Evolutionary conservation across 805 yeast genomes (phyloP).

Genomic region (Cyberlindnera sargentensis): DNA sequence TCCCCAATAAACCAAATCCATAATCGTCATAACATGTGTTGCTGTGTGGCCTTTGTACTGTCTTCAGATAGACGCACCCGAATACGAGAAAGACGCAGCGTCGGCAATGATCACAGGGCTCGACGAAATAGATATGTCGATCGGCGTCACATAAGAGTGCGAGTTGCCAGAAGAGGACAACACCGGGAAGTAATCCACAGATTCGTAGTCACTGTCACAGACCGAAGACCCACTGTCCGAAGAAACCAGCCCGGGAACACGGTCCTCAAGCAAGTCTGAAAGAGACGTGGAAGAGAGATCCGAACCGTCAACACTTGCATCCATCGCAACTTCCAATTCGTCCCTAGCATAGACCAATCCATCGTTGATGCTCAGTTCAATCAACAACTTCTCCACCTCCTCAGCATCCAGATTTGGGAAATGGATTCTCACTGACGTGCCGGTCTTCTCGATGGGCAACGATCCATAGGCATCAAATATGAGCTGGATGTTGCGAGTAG

Average conservation of each 20-base stretch:
- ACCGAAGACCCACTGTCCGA: slow-evolving; percentile 3
- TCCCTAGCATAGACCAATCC: slow-evolving; percentile 45
- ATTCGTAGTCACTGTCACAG: slow-evolving; percentile 4
- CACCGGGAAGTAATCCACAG: slow-evolving; percentile 10
- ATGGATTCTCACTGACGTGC: slow-evolving; percentile 43
- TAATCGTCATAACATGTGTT: too few species aligned
- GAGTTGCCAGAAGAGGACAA: slow-evolving; percentile 8
- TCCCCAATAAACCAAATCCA: too few species aligned
- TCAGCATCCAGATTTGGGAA: slow-evolving; percentile 65
- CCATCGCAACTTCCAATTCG: slow-evolving; percentile 5
- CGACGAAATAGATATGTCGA: slow-evolving; percentile 3
- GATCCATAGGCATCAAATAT: slow-evolving; percentile 54
- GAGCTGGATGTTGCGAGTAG: slow-evolving; percentile 35
- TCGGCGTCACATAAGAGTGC: slow-evolving; percentile 6
- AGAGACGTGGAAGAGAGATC: slow-evolving; percentile 3
- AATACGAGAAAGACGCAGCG: too few species aligned
- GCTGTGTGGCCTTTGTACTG: too few species aligned
- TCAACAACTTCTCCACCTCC: slow-evolving; percentile 48
- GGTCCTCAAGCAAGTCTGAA: slow-evolving; percentile 8
- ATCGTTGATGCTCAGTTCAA: slow-evolving; percentile 51
- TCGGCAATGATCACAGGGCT: slow-evolving; percentile 8
- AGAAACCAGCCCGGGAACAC: slow-evolving; percentile 20
- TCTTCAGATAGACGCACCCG: too few species aligned
- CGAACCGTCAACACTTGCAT: background rate
- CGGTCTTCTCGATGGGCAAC: slow-evolving; percentile 48